Evolutionary conservation across 345 rosid species (phyloP), one percentile per base, ranked within the genome.

Genomic region (Dipteronia dyeriana): DNA sequence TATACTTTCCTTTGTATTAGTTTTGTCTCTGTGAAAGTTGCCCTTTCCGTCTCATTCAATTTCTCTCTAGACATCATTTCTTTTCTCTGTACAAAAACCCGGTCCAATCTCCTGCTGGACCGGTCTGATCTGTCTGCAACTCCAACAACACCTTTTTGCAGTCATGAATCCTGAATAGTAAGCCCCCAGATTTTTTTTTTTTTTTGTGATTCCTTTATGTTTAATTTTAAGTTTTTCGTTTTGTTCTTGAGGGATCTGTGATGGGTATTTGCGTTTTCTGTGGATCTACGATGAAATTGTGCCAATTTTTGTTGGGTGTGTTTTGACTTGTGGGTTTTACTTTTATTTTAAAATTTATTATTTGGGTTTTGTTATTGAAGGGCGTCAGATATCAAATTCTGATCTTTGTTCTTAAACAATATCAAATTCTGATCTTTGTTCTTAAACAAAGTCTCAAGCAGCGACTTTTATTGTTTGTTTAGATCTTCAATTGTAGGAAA

Each of bases 161-260:
- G 81, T 26, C 84, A 87, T 84, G 90, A 84, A 72, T 82, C 79
- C 90, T 73, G 87, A 87, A 67, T 84, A 83, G 86, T 87, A 75
- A 82, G 85, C 64, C 74, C 39, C 29, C 25, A 11, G 53, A 56
- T 56, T 41, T 34, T 34, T 47, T 56, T 41, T 34, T 34, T 47
- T 9, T 16, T 4, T 1, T 1, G 17, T 11, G 9, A 38, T 34
- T 34, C 38, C 38, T 34, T 22, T 16, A 13, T 20, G 16, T 61
- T 29, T 31, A 14, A 6, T 34, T 34, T 26, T 20, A 49, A 2
- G 7, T 39, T 45, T 2, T 41, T 22, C 61, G 23, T n/a, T 26
- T 31, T 61, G 22, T 11, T 54, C 31, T 17, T 7, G 3, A 13
- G 66, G 26, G 67, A 78, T 74, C 74, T 60, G 1, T 26, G 25